Conservation (phyloP, 1,284 basidiomycete species). For the Fomitopsis schrenkii region DNA sequence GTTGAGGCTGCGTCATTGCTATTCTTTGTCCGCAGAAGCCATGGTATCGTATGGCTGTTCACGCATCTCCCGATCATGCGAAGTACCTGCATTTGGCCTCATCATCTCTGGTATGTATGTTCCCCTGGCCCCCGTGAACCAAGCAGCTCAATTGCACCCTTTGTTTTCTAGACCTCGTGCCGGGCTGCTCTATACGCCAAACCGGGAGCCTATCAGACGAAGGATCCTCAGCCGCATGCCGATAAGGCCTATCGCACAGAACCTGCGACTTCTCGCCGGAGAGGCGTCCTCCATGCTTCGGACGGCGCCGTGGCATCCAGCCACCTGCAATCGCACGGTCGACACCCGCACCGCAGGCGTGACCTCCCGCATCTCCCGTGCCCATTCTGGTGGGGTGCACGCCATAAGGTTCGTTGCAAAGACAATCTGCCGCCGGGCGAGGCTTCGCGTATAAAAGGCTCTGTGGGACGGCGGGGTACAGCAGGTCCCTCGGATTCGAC, state of each 20-base stretch:
- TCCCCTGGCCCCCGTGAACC: neutral
- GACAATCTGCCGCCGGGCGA: neutral
- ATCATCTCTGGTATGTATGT: neutral
- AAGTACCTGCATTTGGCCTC: neutral
- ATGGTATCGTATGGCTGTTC: neutral
- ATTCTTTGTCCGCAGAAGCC: neutral
- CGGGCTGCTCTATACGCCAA: neutral
- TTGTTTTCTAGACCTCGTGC: neutral
- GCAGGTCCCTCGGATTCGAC: conserved; percentile 1
- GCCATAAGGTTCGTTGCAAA: neutral
- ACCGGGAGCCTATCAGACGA: neutral
- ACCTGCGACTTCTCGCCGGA: neutral
- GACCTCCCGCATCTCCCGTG: neutral
- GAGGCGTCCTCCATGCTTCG: neutral
- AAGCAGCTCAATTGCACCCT: neutral
- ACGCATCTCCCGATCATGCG: neutral
- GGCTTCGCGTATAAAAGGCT: neutral
- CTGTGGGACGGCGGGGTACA: neutral
- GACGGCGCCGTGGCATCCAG: neutral
- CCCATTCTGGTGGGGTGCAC: neutral
- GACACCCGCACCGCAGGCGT: neutral
- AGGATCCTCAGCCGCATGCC: neutral
- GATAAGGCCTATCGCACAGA: neutral
- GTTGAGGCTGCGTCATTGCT: neutral
- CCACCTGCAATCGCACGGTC: neutral